Evolutionary conservation across 2,329 filamentous ascomycete genomes (phyloP).

Genomic region (Ceratocystis colombiana): DNA sequence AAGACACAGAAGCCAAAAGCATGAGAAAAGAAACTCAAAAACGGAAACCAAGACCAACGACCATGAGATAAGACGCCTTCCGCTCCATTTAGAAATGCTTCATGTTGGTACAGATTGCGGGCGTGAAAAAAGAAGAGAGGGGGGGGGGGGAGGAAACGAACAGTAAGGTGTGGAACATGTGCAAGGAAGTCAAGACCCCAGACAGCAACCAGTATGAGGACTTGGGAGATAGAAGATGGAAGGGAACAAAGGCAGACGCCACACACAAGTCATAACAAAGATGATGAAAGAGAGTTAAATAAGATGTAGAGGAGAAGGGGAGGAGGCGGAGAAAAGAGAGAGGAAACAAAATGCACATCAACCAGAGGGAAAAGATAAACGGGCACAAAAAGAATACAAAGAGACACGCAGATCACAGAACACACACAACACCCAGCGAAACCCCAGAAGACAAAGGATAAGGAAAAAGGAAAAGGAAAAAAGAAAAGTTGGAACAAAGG

Average conservation of each 20-base stretch:
- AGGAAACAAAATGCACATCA: constrained; percentile 11
- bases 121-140: neutral
- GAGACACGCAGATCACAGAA: neutral
- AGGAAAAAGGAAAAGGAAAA: constrained; percentile 10
- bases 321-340: constrained; percentile 11
- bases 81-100: constrained; percentile 9
- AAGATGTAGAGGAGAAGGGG: neutral
- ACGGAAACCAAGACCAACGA: neutral
- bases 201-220: neutral
- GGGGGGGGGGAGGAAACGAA: neutral
- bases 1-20: neutral
- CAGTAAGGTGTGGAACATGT: neutral
- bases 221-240: neutral
- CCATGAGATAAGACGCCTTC: constrained; percentile 10
- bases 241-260: neutral
- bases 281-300: neutral
- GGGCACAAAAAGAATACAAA: constrained; percentile 10
- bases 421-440: constrained; percentile 9
- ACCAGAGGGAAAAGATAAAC: constrained; percentile 17
- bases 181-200: neutral
- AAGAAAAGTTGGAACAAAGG: neutral
- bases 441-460: neutral
- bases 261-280: constrained; percentile 13
- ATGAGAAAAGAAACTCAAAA: neutral
- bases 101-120: constrained; percentile 9